These are phyloP conservation scores for Cucurbitaria berberidis DNA, from an alignment of 2,329 filamentous ascomycete genomes.

Conservation along the genomic window DNA sequence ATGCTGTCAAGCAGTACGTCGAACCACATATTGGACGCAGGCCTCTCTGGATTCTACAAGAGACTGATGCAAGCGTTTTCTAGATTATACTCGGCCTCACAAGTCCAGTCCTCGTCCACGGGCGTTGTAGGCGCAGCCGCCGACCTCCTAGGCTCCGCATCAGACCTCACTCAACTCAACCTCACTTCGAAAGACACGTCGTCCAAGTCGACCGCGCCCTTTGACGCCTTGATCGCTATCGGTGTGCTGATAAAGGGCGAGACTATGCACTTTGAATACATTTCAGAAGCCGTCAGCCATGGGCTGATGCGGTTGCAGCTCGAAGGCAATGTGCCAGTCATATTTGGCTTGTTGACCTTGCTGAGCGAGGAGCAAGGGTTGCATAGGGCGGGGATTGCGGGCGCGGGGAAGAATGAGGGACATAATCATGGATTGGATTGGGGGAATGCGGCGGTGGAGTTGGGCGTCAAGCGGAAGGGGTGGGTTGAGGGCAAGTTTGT, in stretches of 20 bases:
- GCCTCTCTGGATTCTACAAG: not conserved
- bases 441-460: slow-evolving; percentile 91
- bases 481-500: slow-evolving; percentile 76
- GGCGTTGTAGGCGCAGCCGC: slow-evolving; percentile 70
- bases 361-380: slow-evolving; percentile 86
- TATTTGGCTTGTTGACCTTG: slow-evolving; percentile 91
- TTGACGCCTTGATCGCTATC: slow-evolving; percentile 94
- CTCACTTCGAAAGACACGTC: slow-evolving; percentile 35
- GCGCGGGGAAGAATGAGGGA: slow-evolving; percentile 52
- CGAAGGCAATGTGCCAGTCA: slow-evolving; percentile 84
- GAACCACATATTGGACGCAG: not conserved
- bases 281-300: slow-evolving; percentile 86
- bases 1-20: slow-evolving; percentile 82
- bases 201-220: slow-evolving; percentile 58
- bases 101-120: slow-evolving; percentile 70
- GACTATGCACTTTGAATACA: slow-evolving; percentile 99
- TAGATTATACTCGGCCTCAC: slow-evolving; percentile 85
- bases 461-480: slow-evolving; percentile 83
- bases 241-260: slow-evolving; percentile 98
- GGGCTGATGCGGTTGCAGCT: slow-evolving; percentile 94
- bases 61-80: not conserved
- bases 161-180: slow-evolving; percentile 58
- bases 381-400: slow-evolving; percentile 76
- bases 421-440: slow-evolving; percentile 98
- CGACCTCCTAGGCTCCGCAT: slow-evolving; percentile 75